A percentile compares a stretch with the other conserved stretches of the same genome.
Evolutionary conservation across 2,329 filamentous ascomycete species (phyloP).

Genomic region (Ilyonectria robusta): DNA sequence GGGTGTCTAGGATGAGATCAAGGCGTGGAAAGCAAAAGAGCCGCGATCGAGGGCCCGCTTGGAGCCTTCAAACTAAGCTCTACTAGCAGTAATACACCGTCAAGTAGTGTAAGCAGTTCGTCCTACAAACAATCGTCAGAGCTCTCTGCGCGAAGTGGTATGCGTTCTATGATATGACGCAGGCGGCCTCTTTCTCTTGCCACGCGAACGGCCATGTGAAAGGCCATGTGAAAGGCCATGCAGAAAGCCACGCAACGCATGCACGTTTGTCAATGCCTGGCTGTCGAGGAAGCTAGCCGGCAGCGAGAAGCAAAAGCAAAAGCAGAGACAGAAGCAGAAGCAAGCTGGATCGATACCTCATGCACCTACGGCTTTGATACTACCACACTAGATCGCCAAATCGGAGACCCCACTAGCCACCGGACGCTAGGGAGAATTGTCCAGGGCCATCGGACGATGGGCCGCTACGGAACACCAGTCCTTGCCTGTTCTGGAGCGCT

Average conservation of each 20-base stretch:
- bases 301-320: conserved; percentile 1
- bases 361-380: conserved; percentile 14
- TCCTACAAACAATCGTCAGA: conserved; percentile 4
- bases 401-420: conserved; percentile 25
- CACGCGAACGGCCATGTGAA: not conserved
- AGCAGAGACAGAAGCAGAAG: not conserved
- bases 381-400: conserved; percentile 25
- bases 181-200: conserved; percentile 5
- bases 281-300: not conserved
- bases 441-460: conserved; percentile 8
- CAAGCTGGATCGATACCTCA: conserved; percentile 16
- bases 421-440: conserved; percentile 27
- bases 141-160: not conserved
- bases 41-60: conserved; percentile 28
- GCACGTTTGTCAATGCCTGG: not conserved
- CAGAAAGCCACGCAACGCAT: conserved; percentile 10
- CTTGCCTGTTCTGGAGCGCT: conserved; percentile 4
- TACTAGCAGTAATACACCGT: conserved; percentile 27
- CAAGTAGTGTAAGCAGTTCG: conserved; percentile 22
- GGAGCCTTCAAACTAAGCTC: conserved; percentile 15
- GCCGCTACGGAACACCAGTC: conserved; percentile 12
- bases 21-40: conserved; percentile 16
- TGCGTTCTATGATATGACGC: not conserved
- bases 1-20: conserved; percentile 19
- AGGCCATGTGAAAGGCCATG: not conserved